These are phyloP conservation scores for Lactarius sanguifluus DNA, from an alignment of 768 basidiomycete species.

Conservation along the genomic window DNA sequence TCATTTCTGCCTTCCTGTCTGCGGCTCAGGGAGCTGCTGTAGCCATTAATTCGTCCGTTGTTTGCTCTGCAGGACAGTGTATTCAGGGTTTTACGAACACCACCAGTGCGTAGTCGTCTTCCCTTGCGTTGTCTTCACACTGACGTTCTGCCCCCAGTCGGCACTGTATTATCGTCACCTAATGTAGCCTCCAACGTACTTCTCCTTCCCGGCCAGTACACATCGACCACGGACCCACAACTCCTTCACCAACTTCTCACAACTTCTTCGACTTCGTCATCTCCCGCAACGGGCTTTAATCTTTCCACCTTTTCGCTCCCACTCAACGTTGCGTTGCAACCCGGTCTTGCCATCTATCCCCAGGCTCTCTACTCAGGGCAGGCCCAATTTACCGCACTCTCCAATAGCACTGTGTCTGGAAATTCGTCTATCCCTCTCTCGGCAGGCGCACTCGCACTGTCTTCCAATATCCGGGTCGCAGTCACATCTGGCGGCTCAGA, in stretches of 20 bases:
- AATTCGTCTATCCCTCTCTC: slow-evolving; percentile 41
- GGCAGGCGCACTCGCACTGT: slow-evolving; percentile 64
- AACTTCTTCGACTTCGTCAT: slow-evolving; percentile 57
- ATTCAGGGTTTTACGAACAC: slow-evolving; percentile 74
- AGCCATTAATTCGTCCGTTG: slow-evolving; percentile 47
- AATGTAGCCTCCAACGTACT: slow-evolving; percentile 54
- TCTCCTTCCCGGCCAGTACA: slow-evolving; percentile 77
- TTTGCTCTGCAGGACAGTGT: slow-evolving; percentile 90
- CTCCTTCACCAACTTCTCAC: slow-evolving; percentile 68
- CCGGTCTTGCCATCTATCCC: slow-evolving; percentile 68
- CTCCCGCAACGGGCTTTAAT: slow-evolving; percentile 65
- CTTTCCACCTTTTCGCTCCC: slow-evolving; percentile 57
- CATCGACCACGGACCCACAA: slow-evolving; percentile 67
- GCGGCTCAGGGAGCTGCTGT: slow-evolving; percentile 6
- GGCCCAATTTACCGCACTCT: slow-evolving; percentile 56
- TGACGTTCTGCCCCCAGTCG: slow-evolving; percentile 50
- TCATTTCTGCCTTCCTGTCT: neutral
- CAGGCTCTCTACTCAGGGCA: slow-evolving; percentile 64
- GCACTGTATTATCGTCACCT: slow-evolving; percentile 59
- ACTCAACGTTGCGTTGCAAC: slow-evolving; percentile 62
- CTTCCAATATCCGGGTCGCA: slow-evolving; percentile 67
- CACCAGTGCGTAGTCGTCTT: slow-evolving; percentile 50
- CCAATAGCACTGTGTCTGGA: slow-evolving; percentile 48
- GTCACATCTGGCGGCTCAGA: slow-evolving; percentile 54
- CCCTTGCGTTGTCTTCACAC: slow-evolving; percentile 17